These are phyloP conservation scores for Diaporthe citri DNA, from an alignment of 2,329 filamentous ascomycete genomes.

Conservation along the genomic window DNA sequence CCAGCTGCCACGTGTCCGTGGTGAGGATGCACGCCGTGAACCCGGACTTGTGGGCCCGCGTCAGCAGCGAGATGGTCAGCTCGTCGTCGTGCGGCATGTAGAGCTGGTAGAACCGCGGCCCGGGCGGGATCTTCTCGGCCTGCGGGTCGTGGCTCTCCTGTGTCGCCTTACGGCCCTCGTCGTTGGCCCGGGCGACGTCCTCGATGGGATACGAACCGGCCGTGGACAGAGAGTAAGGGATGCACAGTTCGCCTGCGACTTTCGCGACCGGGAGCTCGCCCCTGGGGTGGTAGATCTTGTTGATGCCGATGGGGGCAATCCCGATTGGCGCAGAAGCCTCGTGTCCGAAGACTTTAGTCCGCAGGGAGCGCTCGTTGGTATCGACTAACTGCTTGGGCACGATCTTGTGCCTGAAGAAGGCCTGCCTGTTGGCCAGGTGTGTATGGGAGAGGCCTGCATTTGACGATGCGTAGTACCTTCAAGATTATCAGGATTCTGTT, in stretches of 20 bases:
- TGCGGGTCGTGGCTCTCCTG: conserved; percentile 39
- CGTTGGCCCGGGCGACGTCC: conserved; percentile 68
- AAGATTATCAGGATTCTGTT: background rate
- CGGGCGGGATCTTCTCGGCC: conserved; percentile 36
- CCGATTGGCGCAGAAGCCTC: conserved; percentile 70
- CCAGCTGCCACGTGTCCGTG: conserved; percentile 74
- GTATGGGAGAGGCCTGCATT: conserved; percentile 67
- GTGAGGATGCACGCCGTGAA: conserved; percentile 72
- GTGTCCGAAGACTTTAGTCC: conserved; percentile 71
- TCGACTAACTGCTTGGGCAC: conserved; percentile 72
- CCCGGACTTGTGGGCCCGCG: conserved; percentile 65
- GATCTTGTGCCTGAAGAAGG: conserved; percentile 74
- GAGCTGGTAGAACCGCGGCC: conserved; percentile 71
- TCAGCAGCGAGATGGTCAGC: conserved; percentile 66
- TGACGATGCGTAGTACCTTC: conserved; percentile 65
- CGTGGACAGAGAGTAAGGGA: conserved; percentile 71
- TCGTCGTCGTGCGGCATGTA: conserved; percentile 75
- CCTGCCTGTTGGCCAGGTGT: conserved; percentile 70
- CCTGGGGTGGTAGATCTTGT: conserved; percentile 71
- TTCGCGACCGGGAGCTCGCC: conserved; percentile 72
- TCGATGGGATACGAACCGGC: conserved; percentile 70
- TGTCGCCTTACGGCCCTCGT: conserved; percentile 49
- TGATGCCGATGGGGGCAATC: conserved; percentile 75
- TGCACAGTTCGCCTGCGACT: conserved; percentile 68
- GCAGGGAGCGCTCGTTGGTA: conserved; percentile 69